A percentile compares a stretch with the other conserved stretches of the same genome.
phyloP scores from a whole-genome alignment of 768 basidiomycete genomes.

The Podaxis rugospora region DNA sequence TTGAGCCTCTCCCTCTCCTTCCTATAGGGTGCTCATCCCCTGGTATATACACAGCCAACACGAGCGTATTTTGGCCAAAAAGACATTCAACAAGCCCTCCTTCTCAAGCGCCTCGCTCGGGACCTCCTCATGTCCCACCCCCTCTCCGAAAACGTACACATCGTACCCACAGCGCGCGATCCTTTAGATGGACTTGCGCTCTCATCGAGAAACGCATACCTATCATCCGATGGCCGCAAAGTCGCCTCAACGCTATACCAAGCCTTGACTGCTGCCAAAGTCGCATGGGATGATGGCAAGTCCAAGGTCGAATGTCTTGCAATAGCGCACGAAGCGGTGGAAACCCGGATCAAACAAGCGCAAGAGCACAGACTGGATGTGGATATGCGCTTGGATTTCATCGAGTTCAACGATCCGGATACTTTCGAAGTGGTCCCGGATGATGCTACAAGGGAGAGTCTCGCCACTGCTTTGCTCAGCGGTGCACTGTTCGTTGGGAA shows the following conservation, averaged over 20 bases:
- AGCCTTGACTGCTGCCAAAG: slow-evolving; percentile 58
- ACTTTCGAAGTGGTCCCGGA: slow-evolving; percentile 63
- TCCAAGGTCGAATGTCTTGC: slow-evolving; percentile 46
- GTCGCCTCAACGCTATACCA: slow-evolving; percentile 66
- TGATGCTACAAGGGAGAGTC: slow-evolving; percentile 21
- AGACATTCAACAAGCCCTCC: slow-evolving; percentile 93
- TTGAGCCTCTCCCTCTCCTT: neutral
- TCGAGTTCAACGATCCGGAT: slow-evolving; percentile 81
- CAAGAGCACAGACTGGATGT: slow-evolving; percentile 34
- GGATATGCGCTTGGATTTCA: slow-evolving; percentile 70
- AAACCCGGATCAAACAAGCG: slow-evolving; percentile 24
- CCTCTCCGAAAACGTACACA: slow-evolving; percentile 65
- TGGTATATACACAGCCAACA: slow-evolving; percentile 56
- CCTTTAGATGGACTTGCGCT: slow-evolving; percentile 68
- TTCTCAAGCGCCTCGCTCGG: slow-evolving; percentile 70
- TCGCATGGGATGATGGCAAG: slow-evolving; percentile 48
- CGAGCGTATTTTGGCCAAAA: slow-evolving; percentile 96
- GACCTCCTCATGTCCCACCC: slow-evolving; percentile 87
- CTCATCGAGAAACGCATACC: slow-evolving; percentile 87
- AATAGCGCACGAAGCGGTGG: slow-evolving; percentile 38
- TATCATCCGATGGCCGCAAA: slow-evolving; percentile 56
- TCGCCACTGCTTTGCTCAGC: slow-evolving; percentile 61
- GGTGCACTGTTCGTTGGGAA: slow-evolving; percentile 83
- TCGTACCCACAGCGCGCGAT: slow-evolving; percentile 82
- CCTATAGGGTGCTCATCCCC: slow-evolving; percentile 5